Conservation (phyloP, 306 rosid genomes). For the Cucumis melo region DNA sequence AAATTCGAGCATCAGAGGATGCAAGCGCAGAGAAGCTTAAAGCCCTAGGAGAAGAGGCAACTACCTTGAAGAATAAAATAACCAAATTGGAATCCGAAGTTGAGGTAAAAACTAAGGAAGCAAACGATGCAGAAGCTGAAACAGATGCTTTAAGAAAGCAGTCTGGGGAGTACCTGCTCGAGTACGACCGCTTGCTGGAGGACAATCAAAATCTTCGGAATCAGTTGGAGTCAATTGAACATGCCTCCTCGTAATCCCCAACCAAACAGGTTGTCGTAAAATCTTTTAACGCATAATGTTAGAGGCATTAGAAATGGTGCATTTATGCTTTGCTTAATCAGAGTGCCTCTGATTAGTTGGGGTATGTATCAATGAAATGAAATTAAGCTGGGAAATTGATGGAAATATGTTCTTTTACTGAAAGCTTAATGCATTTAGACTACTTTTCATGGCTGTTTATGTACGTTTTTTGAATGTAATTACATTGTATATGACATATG, state of each 20-base stretch:
- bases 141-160: slow-evolving; percentile 79
- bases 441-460: not conserved
- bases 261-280: slow-evolving; percentile 3
- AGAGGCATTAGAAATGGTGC: not conserved
- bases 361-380: not conserved
- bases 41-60: slow-evolving; percentile 46
- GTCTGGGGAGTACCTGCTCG: slow-evolving; percentile 73
- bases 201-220: slow-evolving; percentile 72
- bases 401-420: not conserved
- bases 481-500: not conserved
- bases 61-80: slow-evolving; percentile 27
- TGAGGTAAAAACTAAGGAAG: slow-evolving; percentile 35
- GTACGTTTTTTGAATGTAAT: not conserved
- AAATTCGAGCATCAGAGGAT: slow-evolving; percentile 52
- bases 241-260: slow-evolving; percentile 23
- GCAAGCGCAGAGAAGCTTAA: slow-evolving; percentile 40
- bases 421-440: not conserved
- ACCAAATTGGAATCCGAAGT: slow-evolving; percentile 55
- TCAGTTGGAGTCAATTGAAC: slow-evolving; percentile 57
- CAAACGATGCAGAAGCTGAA: slow-evolving; percentile 39
- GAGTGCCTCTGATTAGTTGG: not conserved
- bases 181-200: slow-evolving; percentile 67
- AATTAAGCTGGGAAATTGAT: not conserved
- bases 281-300: not conserved
- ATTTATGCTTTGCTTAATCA: not conserved